Evolutionary conservation across 2,329 filamentous ascomycete species (phyloP), one percentile per base, ranked within the genome.

Genomic region (Diaporthe nobilis): DNA sequence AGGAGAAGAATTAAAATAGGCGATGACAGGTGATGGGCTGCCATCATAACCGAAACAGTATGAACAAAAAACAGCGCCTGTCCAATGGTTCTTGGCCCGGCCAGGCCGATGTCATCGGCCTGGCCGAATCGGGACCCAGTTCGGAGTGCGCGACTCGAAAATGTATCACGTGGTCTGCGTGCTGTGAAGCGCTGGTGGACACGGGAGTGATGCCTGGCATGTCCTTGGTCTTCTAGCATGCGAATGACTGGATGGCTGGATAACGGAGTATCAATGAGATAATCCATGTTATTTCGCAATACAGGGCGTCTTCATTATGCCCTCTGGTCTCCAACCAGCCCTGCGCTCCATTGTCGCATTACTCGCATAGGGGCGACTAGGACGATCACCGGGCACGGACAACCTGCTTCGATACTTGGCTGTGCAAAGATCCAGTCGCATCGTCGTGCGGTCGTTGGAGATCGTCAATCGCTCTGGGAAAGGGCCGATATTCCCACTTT

Each of bases 251-350:
- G 42, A 25, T 53, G 65, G 65, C 65, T 53, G 47, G 31, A 39
- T 68, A 34, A 68, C 34, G 47, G 34, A 53, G 49, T 68, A 9
- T 39, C 47, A 22, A 53, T 28, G 47, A 53, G 31, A 53, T 15
- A 51, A 20, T 42, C 49, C n/a, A 51, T 53, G 31, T 68, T 42
- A 20, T 39, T 25, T 53, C 65, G n/a, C 49, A 68, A 17, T 67
- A 22, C 22, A 53, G 49, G 65, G 65, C 65, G 65, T 68, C 65
- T 68, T 68, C 65, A 68, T 68, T 68, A 68, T 68, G 65, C 65
- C 65, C 65, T 68, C 65, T 53, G 65, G 31, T 55, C 65, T 53
- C 47, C 47, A 53, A 39, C 65, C 47, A 68, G 65, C 34, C 47
- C 53, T 51, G 65, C 65, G 65, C 47, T 53, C 65, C 47, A 39